Conservation (phyloP, 2,329 filamentous ascomycete genomes). For the Epichloe hybrida region DNA sequence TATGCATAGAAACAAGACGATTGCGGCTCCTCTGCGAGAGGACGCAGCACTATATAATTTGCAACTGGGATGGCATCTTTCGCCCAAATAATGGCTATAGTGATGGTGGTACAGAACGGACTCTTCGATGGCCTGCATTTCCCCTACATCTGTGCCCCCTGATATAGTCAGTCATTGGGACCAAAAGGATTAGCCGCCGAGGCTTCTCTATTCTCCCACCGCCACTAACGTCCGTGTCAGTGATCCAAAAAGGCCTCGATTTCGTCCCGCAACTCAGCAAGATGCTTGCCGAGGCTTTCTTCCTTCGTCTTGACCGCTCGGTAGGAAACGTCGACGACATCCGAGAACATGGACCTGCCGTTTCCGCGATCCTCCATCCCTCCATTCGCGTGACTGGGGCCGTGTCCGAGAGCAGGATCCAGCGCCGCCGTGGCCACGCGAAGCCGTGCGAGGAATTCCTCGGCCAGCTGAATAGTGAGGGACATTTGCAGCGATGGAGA, state of each 20-base stretch:
- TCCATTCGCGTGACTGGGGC: not conserved
- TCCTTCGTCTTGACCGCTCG: slow-evolving; percentile 20
- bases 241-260: slow-evolving; percentile 20
- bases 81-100: too few species aligned
- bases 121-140: too few species aligned
- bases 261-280: slow-evolving; percentile 19
- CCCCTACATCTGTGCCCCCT: too few species aligned
- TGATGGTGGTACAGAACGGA: too few species aligned
- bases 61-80: too few species aligned
- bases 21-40: too few species aligned
- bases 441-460: slow-evolving; percentile 25
- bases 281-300: slow-evolving; percentile 19
- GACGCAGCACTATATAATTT: too few species aligned
- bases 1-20: too few species aligned
- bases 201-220: not conserved
- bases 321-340: slow-evolving; percentile 19
- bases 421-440: slow-evolving; percentile 18
- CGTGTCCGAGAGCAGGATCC: slow-evolving; percentile 11
- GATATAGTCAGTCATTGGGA: too few species aligned
- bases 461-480: slow-evolving; percentile 27
- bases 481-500: slow-evolving; percentile 28
- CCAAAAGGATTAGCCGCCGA: too few species aligned
- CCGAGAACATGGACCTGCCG: slow-evolving; percentile 18
- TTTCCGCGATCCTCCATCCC: slow-evolving; percentile 7
- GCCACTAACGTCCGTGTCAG: not conserved